Evolutionary conservation across 495 filamentous ascomycete species (phyloP), one percentile per base, ranked within the genome.

Genomic region (Penicillium odoratum): DNA sequence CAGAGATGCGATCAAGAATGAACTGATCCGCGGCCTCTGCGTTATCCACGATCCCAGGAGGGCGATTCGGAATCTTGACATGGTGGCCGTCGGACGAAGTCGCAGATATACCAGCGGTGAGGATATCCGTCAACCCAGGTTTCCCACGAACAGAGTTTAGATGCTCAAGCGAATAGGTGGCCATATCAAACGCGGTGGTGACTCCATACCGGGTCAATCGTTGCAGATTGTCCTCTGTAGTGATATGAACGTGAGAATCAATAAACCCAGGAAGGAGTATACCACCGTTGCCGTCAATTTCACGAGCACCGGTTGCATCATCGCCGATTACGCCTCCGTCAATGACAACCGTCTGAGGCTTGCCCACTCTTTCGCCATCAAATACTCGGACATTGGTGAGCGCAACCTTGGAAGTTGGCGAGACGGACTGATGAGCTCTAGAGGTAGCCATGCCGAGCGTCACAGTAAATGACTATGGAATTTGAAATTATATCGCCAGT

Each of bases 101-200:
- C 3, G 48, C 55, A 29, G 55, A 13, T 16, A 51, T 9, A 7
- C 55, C 55, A 25, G 34, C 42, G 26, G 31, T 38, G 3, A 47
- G 47, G 18, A 57, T 51, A 10, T 57, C 48, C n/a, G 55, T 57
- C 5, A 57, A 16, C 3, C 55, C 47, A 9, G 34, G 31, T 33
- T 36, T 11, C 8, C 38, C 38, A 11, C 55, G 55, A 31, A 51
- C 36, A 25, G 55, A 45, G 15, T 33, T 26, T 1, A 56, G 45
- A 4, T 21, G 45, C 18, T 48, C 33, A 13, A 34, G 26, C 18
- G 54, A 46, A 45, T 46, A 56, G 30, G 54, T 56, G n/a, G 46
- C 54, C 54, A 56, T 56, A 16, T 56, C 54, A 6, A 56, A 33
- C 25, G 45, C 54, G 8, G 54, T 56, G 18, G 54, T 56, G 31